Percentiles rank a stretch among this genome's conserved stretches.
These are phyloP conservation scores for Nannochloris sp. DNA, from an alignment of 139 green algal genomes.

Conservation along the genomic window DNA sequence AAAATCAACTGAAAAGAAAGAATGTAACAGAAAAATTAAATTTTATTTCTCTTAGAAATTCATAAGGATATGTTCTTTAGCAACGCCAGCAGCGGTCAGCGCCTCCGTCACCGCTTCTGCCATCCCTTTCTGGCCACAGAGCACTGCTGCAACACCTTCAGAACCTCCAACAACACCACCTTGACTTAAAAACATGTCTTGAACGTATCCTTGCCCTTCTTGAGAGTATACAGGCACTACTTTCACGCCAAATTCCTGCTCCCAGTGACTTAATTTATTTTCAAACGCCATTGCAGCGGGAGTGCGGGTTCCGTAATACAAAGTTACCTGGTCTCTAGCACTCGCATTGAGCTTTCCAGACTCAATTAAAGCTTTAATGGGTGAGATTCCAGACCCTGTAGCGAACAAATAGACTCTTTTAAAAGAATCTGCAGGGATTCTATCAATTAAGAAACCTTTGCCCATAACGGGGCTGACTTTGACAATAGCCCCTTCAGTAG, in stretches of 20 bases:
- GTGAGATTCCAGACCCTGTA: constrained; percentile 63
- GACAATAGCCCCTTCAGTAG: not conserved
- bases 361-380: constrained; percentile 73
- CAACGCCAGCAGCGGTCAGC: constrained; percentile 47
- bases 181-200: constrained; percentile 60
- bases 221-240: constrained; percentile 50
- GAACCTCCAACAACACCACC: not conserved
- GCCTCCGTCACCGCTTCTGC: constrained; percentile 52
- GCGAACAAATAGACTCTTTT: constrained; percentile 69
- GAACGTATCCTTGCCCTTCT: constrained; percentile 54
- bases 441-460: constrained; percentile 83
- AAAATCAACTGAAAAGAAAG: too few relatives aligned
- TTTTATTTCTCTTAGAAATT: too few relatives aligned
- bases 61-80: constrained; percentile 43
- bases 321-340: constrained; percentile 38
- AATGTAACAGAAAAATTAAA: too few relatives aligned
- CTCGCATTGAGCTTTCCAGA: constrained; percentile 38
- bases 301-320: constrained; percentile 73
- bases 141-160: constrained; percentile 40
- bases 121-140: constrained; percentile 90
- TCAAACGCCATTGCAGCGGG: constrained; percentile 26
- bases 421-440: constrained; percentile 49
- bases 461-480: constrained; percentile 57
- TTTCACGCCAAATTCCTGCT: constrained; percentile 47
- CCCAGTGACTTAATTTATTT: constrained; percentile 49